These are phyloP conservation scores for Malassezia vespertilionis DNA, from an alignment of 1,284 basidiomycete species.

Conservation along the genomic window DNA sequence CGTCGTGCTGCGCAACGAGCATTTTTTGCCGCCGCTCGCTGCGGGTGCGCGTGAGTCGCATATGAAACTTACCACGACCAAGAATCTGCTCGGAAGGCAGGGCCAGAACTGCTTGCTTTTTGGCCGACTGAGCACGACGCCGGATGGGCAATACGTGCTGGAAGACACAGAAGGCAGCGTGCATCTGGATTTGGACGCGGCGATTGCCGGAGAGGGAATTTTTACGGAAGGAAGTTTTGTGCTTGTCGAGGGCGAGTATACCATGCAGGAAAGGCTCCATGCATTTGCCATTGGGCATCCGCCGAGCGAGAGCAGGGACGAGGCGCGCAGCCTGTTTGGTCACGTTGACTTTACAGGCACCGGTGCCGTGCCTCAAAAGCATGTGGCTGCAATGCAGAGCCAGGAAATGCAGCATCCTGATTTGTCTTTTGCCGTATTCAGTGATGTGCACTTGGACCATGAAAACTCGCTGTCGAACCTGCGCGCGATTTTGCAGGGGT, in stretches of 20 bases:
- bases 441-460: conserved; percentile 88
- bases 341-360: conserved; percentile 18
- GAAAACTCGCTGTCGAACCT: conserved; percentile 69
- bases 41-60: conserved; percentile 19
- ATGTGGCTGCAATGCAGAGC: conserved; percentile 16
- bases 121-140: conserved; percentile 79
- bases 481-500: conserved; percentile 76
- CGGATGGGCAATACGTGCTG: conserved; percentile 76
- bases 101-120: conserved; percentile 84
- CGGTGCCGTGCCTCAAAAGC: background rate
- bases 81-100: conserved; percentile 82
- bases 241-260: conserved; percentile 91
- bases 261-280: conserved; percentile 71
- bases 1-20: conserved; percentile 40
- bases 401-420: conserved; percentile 45
- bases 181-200: conserved; percentile 72
- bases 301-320: conserved; percentile 51
- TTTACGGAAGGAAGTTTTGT: conserved; percentile 95
- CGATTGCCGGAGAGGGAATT: conserved; percentile 77
- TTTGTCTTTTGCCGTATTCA: conserved; percentile 78
- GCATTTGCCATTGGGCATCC: conserved; percentile 94
- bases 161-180: conserved; percentile 90
- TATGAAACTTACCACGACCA: conserved; percentile 72
- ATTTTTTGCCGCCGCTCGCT: conserved; percentile 42
- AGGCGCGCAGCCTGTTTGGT: no score